These are phyloP conservation scores for Manihot esculenta DNA, from an alignment of 441 rosid species.

Conservation along the genomic window DNA sequence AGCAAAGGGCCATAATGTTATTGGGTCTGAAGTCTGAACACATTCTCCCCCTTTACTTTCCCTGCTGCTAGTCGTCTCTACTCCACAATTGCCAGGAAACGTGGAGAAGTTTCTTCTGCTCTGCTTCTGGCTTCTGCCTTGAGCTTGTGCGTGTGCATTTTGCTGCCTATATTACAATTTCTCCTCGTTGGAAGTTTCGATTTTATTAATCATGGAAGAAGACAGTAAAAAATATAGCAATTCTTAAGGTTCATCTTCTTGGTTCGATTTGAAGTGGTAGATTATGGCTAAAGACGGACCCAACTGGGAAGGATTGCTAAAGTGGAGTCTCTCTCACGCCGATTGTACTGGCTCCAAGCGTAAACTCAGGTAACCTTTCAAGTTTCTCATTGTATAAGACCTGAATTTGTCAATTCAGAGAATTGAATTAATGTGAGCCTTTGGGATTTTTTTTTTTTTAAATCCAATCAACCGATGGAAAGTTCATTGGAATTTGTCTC, in stretches of 20 bases:
- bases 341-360: constrained; percentile 52
- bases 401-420: background rate
- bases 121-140: no score
- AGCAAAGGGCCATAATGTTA: no score
- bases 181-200: no score
- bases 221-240: background rate
- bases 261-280: background rate
- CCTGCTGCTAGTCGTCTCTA: no score
- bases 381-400: background rate
- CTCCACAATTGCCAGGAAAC: no score
- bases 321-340: constrained; percentile 81
- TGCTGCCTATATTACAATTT: no score
- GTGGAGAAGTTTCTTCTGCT: background rate
- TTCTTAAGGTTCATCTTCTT: background rate
- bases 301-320: constrained; percentile 80
- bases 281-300: constrained; percentile 69
- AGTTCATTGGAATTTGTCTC: background rate
- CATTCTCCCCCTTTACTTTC: no score
- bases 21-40: no score
- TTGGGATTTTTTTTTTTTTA: no score
- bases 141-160: no score
- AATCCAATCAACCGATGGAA: no score
- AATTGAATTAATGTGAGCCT: no score
- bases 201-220: background rate
- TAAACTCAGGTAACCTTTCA: constrained; percentile 46